Evolutionary conservation across 805 yeast genomes (phyloP), one percentile per base, ranked within the genome.

Genomic region (Torulaspora franciscae): DNA sequence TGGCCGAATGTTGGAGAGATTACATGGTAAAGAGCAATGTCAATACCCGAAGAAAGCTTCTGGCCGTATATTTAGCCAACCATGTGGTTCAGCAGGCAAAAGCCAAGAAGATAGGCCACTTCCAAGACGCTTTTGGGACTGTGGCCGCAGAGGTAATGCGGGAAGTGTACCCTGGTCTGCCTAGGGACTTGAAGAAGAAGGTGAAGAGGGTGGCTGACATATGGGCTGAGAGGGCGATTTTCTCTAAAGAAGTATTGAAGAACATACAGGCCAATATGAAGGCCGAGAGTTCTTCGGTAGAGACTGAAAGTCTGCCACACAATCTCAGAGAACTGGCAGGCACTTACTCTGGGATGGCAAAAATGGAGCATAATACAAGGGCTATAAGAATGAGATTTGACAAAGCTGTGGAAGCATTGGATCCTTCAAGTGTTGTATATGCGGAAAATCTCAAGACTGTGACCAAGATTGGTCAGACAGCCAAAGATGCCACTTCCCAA

Each of bases 191-290:
- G 8, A 71, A 72, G 47, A 74, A 73, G 37, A 77, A 79, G 44
- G 72, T 81, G 8, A 73, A 68, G 34, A 69, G 89, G 29, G 79
- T 83, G 13, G 68, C 79, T 13, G 72, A 68, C 30, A 85, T 83
- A n/a, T 83, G 88, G 88, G 70, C 71, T 32, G 79, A 79, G 54
- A 67, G 90, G 41, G 62, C 60, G n/a, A 74, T 83, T 0, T 81
- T 82, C 48, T 40, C 62, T 4, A 53, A 59, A 4, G 56, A 55
- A 1, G 68, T 63, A 5, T 52, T 71, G 40, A 37, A 50, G 11
- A 56, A 55, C 8, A 60, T 73, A 14, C 64, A 62, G 19, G 42
- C 49, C 6, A 46, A 49, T 24, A 43, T 62, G 29, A 45, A 49
- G 47, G 32, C 55, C 7, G 51, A 49, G 24, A 56, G 49, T 27